Evolutionary conservation across 768 basidiomycete genomes (phyloP).

Genomic region (Lyophyllum shimeji): DNA sequence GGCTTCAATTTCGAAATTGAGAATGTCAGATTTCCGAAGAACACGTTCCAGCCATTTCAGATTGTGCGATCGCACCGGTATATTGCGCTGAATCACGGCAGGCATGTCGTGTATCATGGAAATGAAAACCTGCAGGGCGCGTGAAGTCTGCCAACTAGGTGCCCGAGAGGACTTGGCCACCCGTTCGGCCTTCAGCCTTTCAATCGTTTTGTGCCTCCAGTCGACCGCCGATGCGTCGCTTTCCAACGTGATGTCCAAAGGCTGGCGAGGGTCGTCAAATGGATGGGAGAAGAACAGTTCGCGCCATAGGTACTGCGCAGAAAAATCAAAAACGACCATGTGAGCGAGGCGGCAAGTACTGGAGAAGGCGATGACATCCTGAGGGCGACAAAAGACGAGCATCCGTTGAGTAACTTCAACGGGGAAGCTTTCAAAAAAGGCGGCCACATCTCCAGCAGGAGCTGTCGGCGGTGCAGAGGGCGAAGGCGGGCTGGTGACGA

Average conservation of each 20-base stretch:
- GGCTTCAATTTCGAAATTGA: constrained; percentile 20
- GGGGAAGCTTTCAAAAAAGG: constrained; percentile 32
- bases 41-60: constrained; percentile 45
- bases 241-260: constrained; percentile 2
- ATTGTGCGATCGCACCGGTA: constrained; percentile 34
- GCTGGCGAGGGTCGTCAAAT: constrained; percentile 66
- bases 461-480: not conserved
- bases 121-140: constrained; percentile 40
- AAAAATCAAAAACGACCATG: constrained; percentile 45
- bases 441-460: constrained; percentile 20
- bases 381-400: constrained; percentile 53
- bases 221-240: not conserved
- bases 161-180: constrained; percentile 14
- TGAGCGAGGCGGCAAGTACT: constrained; percentile 50
- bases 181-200: constrained; percentile 41
- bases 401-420: constrained; percentile 60
- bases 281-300: constrained; percentile 55
- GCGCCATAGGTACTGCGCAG: constrained; percentile 69
- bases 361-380: constrained; percentile 60
- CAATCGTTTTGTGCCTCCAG: constrained; percentile 15
- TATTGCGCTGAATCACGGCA: constrained; percentile 22
- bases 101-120: constrained; percentile 36
- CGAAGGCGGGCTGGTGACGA: constrained; percentile 9
- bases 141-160: constrained; percentile 24
- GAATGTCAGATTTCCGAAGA: constrained; percentile 38